These are phyloP conservation scores for Trichosporon sp. DNA, from an alignment of 1,284 basidiomycete species.

Conservation along the genomic window DNA sequence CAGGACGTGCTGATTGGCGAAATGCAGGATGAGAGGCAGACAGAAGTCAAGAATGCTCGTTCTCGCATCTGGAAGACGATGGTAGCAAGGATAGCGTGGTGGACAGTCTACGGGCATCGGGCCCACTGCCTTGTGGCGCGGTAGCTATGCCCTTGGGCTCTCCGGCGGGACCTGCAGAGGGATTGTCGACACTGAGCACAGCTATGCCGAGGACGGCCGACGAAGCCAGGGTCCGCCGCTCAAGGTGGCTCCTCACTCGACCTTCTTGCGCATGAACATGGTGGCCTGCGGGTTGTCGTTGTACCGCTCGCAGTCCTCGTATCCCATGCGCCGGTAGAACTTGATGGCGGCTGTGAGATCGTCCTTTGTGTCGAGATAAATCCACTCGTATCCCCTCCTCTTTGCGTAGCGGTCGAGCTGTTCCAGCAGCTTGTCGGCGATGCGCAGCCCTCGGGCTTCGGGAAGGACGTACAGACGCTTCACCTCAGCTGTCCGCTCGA, in stretches of 20 bases:
- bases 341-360: slow-evolving; percentile 11
- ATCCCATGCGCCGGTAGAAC: slow-evolving; percentile 13
- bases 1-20: too few relatives aligned
- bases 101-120: too few relatives aligned
- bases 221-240: too few relatives aligned
- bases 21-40: too few relatives aligned
- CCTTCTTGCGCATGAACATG: slow-evolving; percentile 13
- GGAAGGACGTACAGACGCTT: slow-evolving; percentile 17
- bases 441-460: slow-evolving; percentile 1
- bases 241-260: slow-evolving; percentile 2
- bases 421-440: slow-evolving; percentile 7
- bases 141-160: too few relatives aligned
- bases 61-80: too few relatives aligned
- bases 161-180: too few relatives aligned
- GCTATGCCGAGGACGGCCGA: too few relatives aligned
- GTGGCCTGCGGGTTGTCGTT: slow-evolving; percentile 18
- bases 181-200: too few relatives aligned
- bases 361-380: slow-evolving; percentile 17
- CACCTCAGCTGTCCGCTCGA: slow-evolving; percentile 5
- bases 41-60: too few relatives aligned
- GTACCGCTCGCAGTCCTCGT: slow-evolving; percentile 12
- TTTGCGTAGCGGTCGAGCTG: slow-evolving; percentile 7
- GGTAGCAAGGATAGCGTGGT: too few relatives aligned
- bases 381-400: neutral
- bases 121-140: too few relatives aligned